Evolutionary conservation across 2,329 filamentous ascomycete species (phyloP).

Genomic region (Microsporum audouinii): DNA sequence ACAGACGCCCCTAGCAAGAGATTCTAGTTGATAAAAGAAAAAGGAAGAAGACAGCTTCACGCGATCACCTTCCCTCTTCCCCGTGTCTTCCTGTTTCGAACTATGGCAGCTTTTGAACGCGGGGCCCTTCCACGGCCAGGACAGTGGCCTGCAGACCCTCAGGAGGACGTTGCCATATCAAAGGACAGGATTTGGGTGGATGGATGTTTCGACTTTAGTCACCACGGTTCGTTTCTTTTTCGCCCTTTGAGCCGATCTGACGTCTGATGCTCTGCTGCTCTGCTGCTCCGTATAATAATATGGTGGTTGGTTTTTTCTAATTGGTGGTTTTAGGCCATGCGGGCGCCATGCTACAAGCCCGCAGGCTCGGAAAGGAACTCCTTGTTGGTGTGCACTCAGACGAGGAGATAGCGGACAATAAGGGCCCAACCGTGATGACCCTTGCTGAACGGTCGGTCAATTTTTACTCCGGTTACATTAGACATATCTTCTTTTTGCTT

Average conservation of each 20-base stretch:
- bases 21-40: not conserved
- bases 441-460: slow-evolving; percentile 61
- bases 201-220: slow-evolving; percentile 98
- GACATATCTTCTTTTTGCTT: not conserved
- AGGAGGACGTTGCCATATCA: slow-evolving; percentile 46
- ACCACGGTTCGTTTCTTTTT: slow-evolving; percentile 56
- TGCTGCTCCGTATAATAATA: not conserved
- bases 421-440: slow-evolving; percentile 95
- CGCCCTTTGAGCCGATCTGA: not conserved
- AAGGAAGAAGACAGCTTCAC: not conserved
- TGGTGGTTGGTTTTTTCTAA: slow-evolving; percentile 6
- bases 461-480: not conserved
- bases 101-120: slow-evolving; percentile 17
- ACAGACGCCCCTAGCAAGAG: not conserved
- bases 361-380: slow-evolving; percentile 77
- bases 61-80: not conserved
- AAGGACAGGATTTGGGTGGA: slow-evolving; percentile 90
- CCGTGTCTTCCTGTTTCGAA: not conserved
- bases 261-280: not conserved
- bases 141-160: slow-evolving; percentile 54
- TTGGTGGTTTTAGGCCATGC: slow-evolving; percentile 58
- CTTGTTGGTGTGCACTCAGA: slow-evolving; percentile 92
- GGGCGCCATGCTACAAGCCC: slow-evolving; percentile 90
- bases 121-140: slow-evolving; percentile 40
- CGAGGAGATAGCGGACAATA: slow-evolving; percentile 89